Evolutionary conservation across 306 rosid species (phyloP).

Genomic region (Prunus dulcis): DNA sequence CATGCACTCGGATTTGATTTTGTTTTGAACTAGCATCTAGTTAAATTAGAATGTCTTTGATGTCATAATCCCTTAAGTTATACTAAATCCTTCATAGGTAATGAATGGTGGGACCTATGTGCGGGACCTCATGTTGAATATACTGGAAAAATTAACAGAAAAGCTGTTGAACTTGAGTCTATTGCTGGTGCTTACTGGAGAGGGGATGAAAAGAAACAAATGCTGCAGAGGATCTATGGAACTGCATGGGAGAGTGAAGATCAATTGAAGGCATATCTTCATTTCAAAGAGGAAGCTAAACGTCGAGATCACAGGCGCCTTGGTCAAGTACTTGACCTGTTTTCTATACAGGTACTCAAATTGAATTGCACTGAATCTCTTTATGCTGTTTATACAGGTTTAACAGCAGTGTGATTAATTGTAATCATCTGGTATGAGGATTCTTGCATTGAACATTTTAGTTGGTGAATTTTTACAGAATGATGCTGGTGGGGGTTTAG

Average conservation of each 20-base stretch:
- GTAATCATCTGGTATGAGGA: constrained; percentile 6
- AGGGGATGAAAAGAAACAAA: constrained; percentile 90
- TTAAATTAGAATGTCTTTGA: neutral
- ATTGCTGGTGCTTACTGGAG: constrained; percentile 99
- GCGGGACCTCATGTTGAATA: constrained; percentile 97
- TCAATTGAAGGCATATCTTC: constrained; percentile 82
- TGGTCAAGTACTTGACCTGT: constrained; percentile 95
- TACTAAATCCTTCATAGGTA: constrained; percentile 42
- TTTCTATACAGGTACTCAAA: constrained; percentile 77
- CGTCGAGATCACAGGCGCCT: constrained; percentile 95
- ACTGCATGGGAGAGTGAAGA: constrained; percentile 98
- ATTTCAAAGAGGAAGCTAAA: constrained; percentile 94
- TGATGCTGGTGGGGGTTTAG: constrained; percentile 97
- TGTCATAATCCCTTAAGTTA: neutral
- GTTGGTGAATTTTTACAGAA: constrained; percentile 50
- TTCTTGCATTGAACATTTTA: constrained; percentile 20
- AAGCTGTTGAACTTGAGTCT: constrained; percentile 93
- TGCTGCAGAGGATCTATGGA: constrained; percentile 96
- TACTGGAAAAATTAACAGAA: constrained; percentile 85
- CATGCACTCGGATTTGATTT: neutral
- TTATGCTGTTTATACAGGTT: constrained; percentile 17
- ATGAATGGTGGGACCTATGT: constrained; percentile 99
- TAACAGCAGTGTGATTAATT: neutral
- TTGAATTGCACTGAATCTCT: constrained; percentile 8
- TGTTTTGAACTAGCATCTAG: neutral